Evolutionary conservation across 108 stramenopile genomes (phyloP).

Genomic region (Nitzschia sp.): DNA sequence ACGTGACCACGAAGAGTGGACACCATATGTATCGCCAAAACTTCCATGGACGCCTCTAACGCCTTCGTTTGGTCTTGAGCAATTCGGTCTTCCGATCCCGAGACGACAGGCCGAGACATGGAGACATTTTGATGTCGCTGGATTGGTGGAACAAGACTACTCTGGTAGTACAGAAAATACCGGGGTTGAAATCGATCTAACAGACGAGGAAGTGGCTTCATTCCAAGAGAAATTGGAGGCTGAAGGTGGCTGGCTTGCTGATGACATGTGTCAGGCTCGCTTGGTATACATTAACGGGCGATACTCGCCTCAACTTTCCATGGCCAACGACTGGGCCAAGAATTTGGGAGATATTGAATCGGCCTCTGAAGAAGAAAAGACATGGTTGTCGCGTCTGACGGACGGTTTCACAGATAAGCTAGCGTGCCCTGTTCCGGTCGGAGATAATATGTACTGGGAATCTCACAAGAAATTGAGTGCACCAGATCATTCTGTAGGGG

Average conservation of each 20-base stretch:
- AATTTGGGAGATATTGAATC: conserved; percentile 47
- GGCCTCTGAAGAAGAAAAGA: conserved; percentile 40
- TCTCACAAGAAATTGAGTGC: conserved; percentile 70
- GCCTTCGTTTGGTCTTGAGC: conserved; percentile 83
- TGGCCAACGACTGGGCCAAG: conserved; percentile 47
- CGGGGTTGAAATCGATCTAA: conserved; percentile 31
- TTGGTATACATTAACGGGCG: conserved; percentile 87
- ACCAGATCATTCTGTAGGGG: conserved; percentile 80
- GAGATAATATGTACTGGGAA: conserved; percentile 45
- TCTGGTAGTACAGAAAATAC: conserved; percentile 43
- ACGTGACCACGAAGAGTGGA: conserved; percentile 73
- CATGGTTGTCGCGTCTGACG: conserved; percentile 68
- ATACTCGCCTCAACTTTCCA: conserved; percentile 73
- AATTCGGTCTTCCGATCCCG: conserved; percentile 77
- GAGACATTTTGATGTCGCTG: conserved; percentile 84
- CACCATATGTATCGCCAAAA: conserved; percentile 67
- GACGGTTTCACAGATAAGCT: conserved; percentile 90
- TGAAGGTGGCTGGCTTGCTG: conserved; percentile 75
- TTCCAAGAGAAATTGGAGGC: conserved; percentile 34
- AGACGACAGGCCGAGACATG: conserved; percentile 85
- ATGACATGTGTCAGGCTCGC: conserved; percentile 69
- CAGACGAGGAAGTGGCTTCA: conserved; percentile 29
- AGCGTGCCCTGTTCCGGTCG: conserved; percentile 69
- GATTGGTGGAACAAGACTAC: conserved; percentile 73
- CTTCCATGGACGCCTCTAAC: conserved; percentile 77